Evolutionary conservation across 768 basidiomycete species (phyloP), one percentile per base, ranked within the genome.

Genomic region (Hericium coralloides): DNA sequence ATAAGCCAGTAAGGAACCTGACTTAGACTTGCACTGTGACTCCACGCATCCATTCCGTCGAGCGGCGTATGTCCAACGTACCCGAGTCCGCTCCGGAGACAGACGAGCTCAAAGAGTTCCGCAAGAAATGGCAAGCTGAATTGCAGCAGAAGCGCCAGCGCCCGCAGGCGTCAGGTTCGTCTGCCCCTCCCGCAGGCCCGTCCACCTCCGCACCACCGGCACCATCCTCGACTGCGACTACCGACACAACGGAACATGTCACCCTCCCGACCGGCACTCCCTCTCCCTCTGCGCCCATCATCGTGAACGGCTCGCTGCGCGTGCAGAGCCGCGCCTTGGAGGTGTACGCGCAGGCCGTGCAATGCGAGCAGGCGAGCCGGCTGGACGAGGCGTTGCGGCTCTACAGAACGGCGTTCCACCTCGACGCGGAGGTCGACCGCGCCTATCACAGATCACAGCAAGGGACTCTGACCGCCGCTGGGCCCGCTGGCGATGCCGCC

Each of bases 361-460:
- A 81, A 39, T 75, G 79, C 49, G 93, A 97, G 68, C 87, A 90
- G 66, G 72, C 71, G 47, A 83, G 91, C 39, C 73, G 87, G 58
- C 73, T 92, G 51, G 87, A 93, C 60, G 81, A 86, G 37, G 93
- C 93, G 12, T 70, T 93, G 10, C 65, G 70, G 23, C 70, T 92
- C 8, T 97, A 95, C 64, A 83, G 90, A 10, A 80, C 82, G 59
- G 90, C 90, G 2, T 94, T 93, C 68, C 81, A 85, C 53, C 71
- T 87, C 70, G 80, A 93, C 58, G 74, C 85, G 38, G 74, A 88
- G 59, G 88, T 94, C 37, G 92, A 93, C 66, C 77, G 78, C 58
- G 78, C 79, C 1, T 92, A 88, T 69, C 74, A 79, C 58, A 74
- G 76, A 43, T 76, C 83, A 58, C 85, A 89, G 64, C 72, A 65